Evolutionary conservation across 805 yeast species (phyloP), one percentile per base, ranked within the genome.

Genomic region (Candida easanensis): DNA sequence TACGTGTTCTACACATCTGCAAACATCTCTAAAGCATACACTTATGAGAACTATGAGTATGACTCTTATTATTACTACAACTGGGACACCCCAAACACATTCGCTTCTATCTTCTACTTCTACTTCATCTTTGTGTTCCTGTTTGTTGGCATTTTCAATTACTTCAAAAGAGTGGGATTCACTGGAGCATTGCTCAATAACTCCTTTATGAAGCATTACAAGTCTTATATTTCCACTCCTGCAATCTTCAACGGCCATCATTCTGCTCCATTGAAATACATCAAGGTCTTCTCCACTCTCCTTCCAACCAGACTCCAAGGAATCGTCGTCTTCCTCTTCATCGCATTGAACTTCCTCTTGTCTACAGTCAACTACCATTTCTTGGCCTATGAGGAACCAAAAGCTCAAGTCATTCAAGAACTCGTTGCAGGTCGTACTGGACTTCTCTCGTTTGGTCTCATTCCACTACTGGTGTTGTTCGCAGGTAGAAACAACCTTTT

Each of bases 401-500:
- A 18, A 14, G 5, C 41, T 0, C 25, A 18, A 7, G 19, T 19
- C 7, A 3, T 47, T 4, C 27, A 35, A 4, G 20, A 16, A 8
- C 23, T 33, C n/a, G n/a, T 52, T 32, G 57, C 49, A 3, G 40
- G 51, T 33, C 49, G 60, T 43, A 50, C 58, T 7, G 58, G 54
- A 32, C 27, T 55, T 0, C 16, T 55, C 4, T 38, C 56, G 7
- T 61, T 67, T 50, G 65, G 64, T 3, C 57, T 62, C 27, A 40
- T 80, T 39, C 91, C 91, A 1, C 53, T 73, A 4, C 53, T 79
- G 32, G 68, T 79, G 23, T 60, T 84, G 25, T 79, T 85, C 56
- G 82, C 86, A 5, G 84, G 88, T 11, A 66, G 93, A 52, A 86
- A 84, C 62, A 86, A 82, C 58, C 66, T 86, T 25, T 57, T 85